Evolutionary conservation across 495 filamentous ascomycete genomes (phyloP).

Genomic region (Thozetella sp.): DNA sequence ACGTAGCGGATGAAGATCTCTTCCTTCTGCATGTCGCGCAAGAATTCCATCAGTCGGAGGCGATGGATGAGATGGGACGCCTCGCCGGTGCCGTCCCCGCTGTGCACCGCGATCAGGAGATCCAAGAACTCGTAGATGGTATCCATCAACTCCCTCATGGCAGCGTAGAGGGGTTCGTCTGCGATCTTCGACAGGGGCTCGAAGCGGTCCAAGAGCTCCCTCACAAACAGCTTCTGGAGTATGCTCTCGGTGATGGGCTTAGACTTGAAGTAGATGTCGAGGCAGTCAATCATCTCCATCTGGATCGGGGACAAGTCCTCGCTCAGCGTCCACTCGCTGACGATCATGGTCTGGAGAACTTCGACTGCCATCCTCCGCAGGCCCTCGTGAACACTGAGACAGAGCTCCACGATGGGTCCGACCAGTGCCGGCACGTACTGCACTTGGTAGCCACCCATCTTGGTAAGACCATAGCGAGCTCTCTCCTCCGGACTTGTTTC

Average conservation of each 20-base stretch:
- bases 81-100: constrained; percentile 72
- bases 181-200: constrained; percentile 64
- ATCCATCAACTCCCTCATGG: constrained; percentile 75
- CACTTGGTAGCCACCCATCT: constrained; percentile 95
- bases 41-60: constrained; percentile 91
- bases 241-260: constrained; percentile 87
- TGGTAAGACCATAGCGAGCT: constrained; percentile 72
- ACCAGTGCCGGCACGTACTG: constrained; percentile 95
- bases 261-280: constrained; percentile 89
- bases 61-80: constrained; percentile 83
- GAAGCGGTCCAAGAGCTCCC: constrained; percentile 82
- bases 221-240: constrained; percentile 88
- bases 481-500: constrained; percentile 79
- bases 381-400: constrained; percentile 92
- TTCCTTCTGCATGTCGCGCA: constrained; percentile 95
- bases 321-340: constrained; percentile 97
- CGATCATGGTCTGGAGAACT: constrained; percentile 95
- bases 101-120: constrained; percentile 90
- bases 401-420: constrained; percentile 88
- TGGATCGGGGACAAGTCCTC: constrained; percentile 91
- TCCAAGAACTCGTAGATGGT: constrained; percentile 91
- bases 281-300: constrained; percentile 93
- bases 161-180: constrained; percentile 74
- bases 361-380: constrained; percentile 87
- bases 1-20: constrained; percentile 97